Evolutionary conservation across 2,329 filamentous ascomycete species (phyloP).

Genomic region (Diaporthe humulicola): DNA sequence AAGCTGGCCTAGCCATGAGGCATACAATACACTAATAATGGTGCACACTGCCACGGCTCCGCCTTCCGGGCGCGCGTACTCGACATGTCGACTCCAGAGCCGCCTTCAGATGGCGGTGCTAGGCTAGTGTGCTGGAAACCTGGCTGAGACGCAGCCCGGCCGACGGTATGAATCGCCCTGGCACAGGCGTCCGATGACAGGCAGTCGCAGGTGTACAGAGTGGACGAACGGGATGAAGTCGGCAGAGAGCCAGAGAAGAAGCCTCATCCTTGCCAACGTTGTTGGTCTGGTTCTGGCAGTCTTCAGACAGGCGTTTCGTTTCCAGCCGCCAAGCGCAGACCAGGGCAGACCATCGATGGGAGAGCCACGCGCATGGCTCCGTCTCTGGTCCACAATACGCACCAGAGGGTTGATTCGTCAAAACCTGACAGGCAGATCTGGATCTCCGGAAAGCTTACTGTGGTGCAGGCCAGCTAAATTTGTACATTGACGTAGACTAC

Average conservation of each 20-base stretch:
- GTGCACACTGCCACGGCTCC: slow-evolving; percentile 20
- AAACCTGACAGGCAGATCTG: slow-evolving; percentile 9
- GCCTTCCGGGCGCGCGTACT: slow-evolving; percentile 12
- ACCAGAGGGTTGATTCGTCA: neutral
- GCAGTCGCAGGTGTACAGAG: neutral
- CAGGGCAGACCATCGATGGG: neutral
- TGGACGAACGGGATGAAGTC: slow-evolving; percentile 10
- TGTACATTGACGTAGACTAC: neutral
- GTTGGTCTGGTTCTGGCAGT: neutral
- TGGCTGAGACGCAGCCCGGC: slow-evolving; percentile 14
- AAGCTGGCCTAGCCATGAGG: neutral
- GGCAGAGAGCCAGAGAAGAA: neutral
- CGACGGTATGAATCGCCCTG: neutral
- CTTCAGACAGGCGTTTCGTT: neutral
- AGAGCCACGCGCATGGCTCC: slow-evolving; percentile 12
- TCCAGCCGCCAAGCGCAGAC: neutral
- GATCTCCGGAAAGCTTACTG: slow-evolving; percentile 18
- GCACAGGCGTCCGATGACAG: neutral
- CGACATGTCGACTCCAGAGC: neutral
- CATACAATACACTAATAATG: neutral
- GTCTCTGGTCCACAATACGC: neutral
- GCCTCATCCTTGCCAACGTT: neutral
- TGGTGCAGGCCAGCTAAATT: neutral
- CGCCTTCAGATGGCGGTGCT: slow-evolving; percentile 1
- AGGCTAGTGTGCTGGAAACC: neutral